Base-by-base conservation (phyloP, 768 basidiomycete species). In the Lactifluus pinguis region DNA sequence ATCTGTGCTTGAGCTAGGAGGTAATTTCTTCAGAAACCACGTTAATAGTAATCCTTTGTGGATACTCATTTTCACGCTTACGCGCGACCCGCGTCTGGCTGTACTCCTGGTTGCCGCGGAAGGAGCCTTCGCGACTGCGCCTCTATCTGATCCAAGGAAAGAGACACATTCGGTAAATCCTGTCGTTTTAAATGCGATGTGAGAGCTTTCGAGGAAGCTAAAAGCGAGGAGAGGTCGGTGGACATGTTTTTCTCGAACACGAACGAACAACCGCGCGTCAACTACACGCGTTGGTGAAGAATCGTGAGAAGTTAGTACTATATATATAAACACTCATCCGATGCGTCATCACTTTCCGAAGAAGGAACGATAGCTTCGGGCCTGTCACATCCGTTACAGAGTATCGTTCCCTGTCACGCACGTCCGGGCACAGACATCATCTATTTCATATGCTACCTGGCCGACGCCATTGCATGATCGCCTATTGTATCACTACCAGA, bases 131-230 rank as follows among this genome's bases (percentile, higher is more conserved):
- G 81, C 2, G 92, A 94, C 74, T 95, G 92, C 0, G 88, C 85
- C 72, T 98, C 95, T 64, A 99, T 89, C 75, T 98, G 92, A 72
- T 95, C 94, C 36, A 98, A 80, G 1, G 92, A 91, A 58, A 95
- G 85, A 58, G 89, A 83, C 47, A 99, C 86, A 3, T 88, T 82
- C 11, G 95, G 95, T 1, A 98, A 76, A 67, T 97, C 92, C 4
- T 86, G 86, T 48, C 82, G 79, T 4, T 84, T 80, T 32, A 93
- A 75, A 71, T 93, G 89, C 0, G 86, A 83, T 10, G 85, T 92
- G 39, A 94, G 81, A 30, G 81, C 82, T 68, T 80, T 83, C 9
- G 87, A 87, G 30, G 84, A 81, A 50, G 82, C 82, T 67, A 90
- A 72, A 57, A 91, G 75, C n/a, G 87, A 78, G 39, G 86, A 84